A percentile compares a stretch with the other conserved stretches of the same genome.
Conservation (phyloP, 169 alveolate genomes). For the Babesia divergens region DNA sequence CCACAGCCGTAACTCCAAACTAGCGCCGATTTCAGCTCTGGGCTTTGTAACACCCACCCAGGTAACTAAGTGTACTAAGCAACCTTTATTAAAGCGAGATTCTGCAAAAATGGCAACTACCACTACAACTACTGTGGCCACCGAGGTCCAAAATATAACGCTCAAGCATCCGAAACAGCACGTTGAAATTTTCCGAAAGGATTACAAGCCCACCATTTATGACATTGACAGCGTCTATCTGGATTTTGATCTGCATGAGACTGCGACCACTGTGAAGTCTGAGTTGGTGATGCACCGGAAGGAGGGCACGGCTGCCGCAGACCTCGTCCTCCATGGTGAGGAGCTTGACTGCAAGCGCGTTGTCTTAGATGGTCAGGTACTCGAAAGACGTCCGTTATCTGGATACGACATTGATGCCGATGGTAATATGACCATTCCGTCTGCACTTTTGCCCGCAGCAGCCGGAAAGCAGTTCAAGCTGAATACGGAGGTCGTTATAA, state of each 20-base stretch:
- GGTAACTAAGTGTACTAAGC: neutral
- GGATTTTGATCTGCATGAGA: constrained; percentile 74
- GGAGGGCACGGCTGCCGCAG: constrained; percentile 71
- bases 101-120: constrained; percentile 17
- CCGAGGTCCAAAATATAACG: constrained; percentile 18
- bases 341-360: constrained; percentile 79
- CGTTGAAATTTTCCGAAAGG: constrained; percentile 77
- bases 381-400: constrained; percentile 62
- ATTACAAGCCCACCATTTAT: constrained; percentile 82
- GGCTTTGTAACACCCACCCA: neutral
- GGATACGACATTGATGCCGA: constrained; percentile 73
- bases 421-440: constrained; percentile 68
- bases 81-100: neutral
- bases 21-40: neutral
- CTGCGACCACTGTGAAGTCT: constrained; percentile 69
- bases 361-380: constrained; percentile 69
- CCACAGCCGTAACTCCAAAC: neutral
- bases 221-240: constrained; percentile 74
- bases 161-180: constrained; percentile 68
- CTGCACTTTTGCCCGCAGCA: constrained; percentile 63
- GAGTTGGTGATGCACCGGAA: constrained; percentile 65
- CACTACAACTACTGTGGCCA: constrained; percentile 21
- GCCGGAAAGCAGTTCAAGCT: constrained; percentile 57
- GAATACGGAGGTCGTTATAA: constrained; percentile 75
- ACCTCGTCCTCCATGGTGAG: constrained; percentile 84